phyloP scores from a whole-genome alignment of 2,329 filamentous ascomycete genomes.

The Cylindrodendrum hubeiense region DNA sequence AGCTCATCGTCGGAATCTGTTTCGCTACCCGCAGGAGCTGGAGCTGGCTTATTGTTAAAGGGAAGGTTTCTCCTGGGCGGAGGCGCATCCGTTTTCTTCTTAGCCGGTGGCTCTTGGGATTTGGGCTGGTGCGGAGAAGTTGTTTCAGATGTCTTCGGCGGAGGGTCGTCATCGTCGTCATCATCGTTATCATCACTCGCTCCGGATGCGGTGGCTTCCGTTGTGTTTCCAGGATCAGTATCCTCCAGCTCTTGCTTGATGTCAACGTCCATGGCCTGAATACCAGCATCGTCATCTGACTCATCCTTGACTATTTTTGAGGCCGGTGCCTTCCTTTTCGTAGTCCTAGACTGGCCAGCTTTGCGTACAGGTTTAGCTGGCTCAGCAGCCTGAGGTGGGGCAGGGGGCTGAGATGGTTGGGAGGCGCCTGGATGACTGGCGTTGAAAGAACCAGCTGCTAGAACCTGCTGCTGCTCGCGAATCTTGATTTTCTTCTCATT shows the following conservation, averaged over 20 bases:
- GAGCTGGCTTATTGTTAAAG: conserved; percentile 54
- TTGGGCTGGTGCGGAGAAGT: not conserved
- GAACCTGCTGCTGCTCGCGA: conserved; percentile 75
- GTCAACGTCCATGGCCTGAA: conserved; percentile 66
- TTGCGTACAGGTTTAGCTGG: conserved; percentile 44
- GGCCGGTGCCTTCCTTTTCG: conserved; percentile 64
- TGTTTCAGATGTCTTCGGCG: conserved; percentile 13
- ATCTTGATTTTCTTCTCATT: conserved; percentile 88
- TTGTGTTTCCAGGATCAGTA: conserved; percentile 55
- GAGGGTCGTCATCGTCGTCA: conserved; percentile 22
- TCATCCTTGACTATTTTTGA: conserved; percentile 55
- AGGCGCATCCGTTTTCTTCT: conserved; percentile 43
- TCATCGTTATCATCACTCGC: conserved; percentile 57
- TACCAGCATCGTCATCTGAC: conserved; percentile 53
- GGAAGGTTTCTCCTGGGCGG: conserved; percentile 59
- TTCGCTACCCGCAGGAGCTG: conserved; percentile 54
- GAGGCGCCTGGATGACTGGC: conserved; percentile 45
- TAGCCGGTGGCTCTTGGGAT: conserved; percentile 26
- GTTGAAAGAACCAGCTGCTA: conserved; percentile 61
- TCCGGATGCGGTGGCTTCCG: conserved; percentile 56
- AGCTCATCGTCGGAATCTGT: conserved; percentile 70
- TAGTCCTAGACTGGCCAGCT: conserved; percentile 53
- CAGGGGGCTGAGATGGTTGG: conserved; percentile 40
- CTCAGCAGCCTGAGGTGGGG: conserved; percentile 20
- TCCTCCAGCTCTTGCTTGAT: conserved; percentile 52